phyloP scores from a whole-genome alignment of 805 yeast genomes.

The Suhomyces sp. region DNA sequence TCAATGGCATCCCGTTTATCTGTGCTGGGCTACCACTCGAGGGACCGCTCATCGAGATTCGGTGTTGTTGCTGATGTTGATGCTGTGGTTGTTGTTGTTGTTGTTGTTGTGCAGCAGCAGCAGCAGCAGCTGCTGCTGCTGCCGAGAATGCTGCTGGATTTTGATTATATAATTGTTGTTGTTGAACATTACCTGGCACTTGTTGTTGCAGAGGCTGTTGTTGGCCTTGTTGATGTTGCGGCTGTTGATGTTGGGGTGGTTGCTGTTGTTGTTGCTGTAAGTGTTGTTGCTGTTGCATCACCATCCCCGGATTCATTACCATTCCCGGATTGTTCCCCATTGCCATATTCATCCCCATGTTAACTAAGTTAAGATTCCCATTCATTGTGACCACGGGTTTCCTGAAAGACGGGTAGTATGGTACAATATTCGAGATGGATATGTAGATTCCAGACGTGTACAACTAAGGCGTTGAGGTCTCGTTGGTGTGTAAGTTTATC shows the following conservation, averaged over 20 bases:
- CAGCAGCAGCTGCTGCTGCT: neutral
- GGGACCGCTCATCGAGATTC: conserved; percentile 7
- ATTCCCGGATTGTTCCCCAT: conserved; percentile 8
- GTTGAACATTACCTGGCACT: conserved; percentile 2
- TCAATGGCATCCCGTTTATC: conserved; percentile 9
- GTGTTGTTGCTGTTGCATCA: conserved; percentile 12
- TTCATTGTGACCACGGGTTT: conserved; percentile 9
- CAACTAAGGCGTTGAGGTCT: no score
- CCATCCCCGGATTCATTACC: conserved; percentile 8
- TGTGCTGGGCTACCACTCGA: conserved; percentile 5
- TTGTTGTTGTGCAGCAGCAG: conserved; percentile 6
- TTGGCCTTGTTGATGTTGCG: neutral
- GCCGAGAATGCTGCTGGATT: conserved; percentile 3
- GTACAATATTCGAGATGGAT: no score
- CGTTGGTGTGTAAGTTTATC: no score
- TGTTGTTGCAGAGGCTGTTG: neutral
- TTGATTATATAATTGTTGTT: conserved; percentile 5
- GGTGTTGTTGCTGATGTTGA: no score
- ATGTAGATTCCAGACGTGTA: no score
- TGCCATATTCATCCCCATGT: conserved; percentile 11
- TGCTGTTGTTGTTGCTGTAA: conserved; percentile 12
- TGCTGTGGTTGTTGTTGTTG: conserved; percentile 8
- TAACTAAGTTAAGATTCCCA: conserved; percentile 12
- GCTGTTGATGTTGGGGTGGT: conserved; percentile 6
- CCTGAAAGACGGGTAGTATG: no score